Evolutionary conservation across 129 eudicot genomes (phyloP).

Genomic region (Pulicaria dysenterica): DNA sequence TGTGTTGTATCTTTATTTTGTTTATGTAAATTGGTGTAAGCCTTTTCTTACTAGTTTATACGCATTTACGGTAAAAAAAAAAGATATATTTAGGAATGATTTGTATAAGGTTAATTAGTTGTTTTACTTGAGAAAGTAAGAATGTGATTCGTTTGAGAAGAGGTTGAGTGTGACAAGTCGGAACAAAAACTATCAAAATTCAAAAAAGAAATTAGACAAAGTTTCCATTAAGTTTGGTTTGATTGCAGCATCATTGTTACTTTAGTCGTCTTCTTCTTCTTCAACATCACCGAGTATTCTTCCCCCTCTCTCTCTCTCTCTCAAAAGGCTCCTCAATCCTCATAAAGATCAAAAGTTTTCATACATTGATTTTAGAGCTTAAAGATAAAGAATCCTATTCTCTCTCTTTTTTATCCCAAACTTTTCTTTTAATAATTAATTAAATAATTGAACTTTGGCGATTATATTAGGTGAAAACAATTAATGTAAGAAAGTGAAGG

Average conservation of each 20-base stretch:
- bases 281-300: conserved; percentile 18
- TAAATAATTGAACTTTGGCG: conserved; percentile 1
- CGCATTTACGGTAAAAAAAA: too few relatives aligned
- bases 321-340: conserved; percentile 35
- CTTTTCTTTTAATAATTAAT: background rate
- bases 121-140: background rate
- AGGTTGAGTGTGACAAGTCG: conserved; percentile 21
- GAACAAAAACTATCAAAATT: conserved; percentile 1
- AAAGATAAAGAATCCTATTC: conserved; percentile 39
- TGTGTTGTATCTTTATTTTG: too few relatives aligned
- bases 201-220: too few relatives aligned
- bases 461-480: conserved; percentile 31
- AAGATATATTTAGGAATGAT: background rate
- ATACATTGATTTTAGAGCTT: conserved; percentile 32
- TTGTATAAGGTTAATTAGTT: background rate
- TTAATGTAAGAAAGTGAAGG: conserved; percentile 22
- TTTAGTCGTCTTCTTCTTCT: conserved; percentile 5
- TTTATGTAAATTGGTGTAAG: too few relatives aligned
- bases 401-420: conserved; percentile 20
- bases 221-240: conserved; percentile 18
- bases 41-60: too few relatives aligned
- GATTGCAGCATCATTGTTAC: conserved; percentile 34
- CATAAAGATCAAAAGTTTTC: conserved; percentile 26
- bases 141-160: conserved; percentile 15
- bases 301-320: too few relatives aligned